Evolutionary conservation across 441 rosid genomes (phyloP).

Genomic region (Adansonia grandidieri): DNA sequence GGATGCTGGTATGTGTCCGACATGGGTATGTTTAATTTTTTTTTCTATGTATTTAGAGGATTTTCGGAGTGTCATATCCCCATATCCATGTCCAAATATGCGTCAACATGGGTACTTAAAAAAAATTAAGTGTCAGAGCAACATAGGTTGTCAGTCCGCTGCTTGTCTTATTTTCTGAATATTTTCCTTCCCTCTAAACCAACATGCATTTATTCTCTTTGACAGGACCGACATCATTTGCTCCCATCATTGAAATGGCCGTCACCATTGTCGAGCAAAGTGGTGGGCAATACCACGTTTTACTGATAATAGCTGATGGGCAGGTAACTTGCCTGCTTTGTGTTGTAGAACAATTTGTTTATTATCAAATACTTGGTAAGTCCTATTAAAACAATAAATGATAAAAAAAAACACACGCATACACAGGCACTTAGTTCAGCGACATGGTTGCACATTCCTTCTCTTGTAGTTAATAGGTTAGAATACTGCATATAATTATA

Average conservation of each 20-base stretch:
- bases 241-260: constrained; percentile 65
- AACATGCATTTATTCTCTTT: neutral
- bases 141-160: neutral
- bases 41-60: too few species aligned
- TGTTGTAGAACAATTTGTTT: neutral
- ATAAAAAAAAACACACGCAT: neutral
- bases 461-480: neutral
- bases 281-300: constrained; percentile 65
- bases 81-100: too few species aligned
- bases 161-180: neutral
- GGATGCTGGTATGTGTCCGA: too few species aligned
- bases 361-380: neutral
- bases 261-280: constrained; percentile 61
- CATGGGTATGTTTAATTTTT: too few species aligned
- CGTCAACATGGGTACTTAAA: too few species aligned
- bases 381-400: constrained; percentile 6
- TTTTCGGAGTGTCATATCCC: too few species aligned
- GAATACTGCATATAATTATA: constrained; percentile 22
- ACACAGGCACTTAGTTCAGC: neutral
- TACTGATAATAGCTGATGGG: constrained; percentile 63
- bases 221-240: constrained; percentile 59
- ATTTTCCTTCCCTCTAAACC: neutral
- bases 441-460: neutral
- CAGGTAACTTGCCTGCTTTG: constrained; percentile 39
- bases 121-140: too few species aligned